Percentiles rank a stretch among this genome's conserved stretches.
These are phyloP conservation scores for Atalantia buxifolia DNA, from an alignment of 345 rosid species.

Conservation along the genomic window DNA sequence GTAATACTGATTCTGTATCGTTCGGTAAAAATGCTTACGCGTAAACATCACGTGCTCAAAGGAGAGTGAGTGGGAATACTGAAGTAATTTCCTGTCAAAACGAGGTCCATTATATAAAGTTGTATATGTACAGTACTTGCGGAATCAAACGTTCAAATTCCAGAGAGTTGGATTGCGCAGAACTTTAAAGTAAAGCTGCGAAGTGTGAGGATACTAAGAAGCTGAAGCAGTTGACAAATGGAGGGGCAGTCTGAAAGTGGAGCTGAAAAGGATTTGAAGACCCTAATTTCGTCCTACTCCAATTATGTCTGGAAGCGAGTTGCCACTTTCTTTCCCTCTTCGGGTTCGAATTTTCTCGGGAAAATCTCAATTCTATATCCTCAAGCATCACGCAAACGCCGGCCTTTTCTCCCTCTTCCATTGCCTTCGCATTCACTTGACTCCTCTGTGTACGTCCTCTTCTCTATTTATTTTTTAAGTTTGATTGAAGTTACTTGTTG, in stretches of 20 bases:
- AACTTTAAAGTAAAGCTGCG: not conserved
- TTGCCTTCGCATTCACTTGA: constrained; percentile 51
- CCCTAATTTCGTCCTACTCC: constrained; percentile 51
- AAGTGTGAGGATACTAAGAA: not conserved
- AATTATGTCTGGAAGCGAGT: constrained; percentile 48
- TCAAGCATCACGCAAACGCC: constrained; percentile 42
- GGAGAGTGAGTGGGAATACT: too few relatives aligned
- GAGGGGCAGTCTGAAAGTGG: constrained; percentile 24
- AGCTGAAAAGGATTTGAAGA: constrained; percentile 23
- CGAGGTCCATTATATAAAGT: too few relatives aligned
- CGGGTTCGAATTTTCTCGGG: constrained; percentile 33
- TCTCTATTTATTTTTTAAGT: not conserved
- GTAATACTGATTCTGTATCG: too few relatives aligned
- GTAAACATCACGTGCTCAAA: too few relatives aligned
- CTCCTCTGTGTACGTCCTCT: constrained; percentile 43
- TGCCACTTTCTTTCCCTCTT: constrained; percentile 35
- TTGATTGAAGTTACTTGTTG: not conserved
- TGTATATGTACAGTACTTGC: too few relatives aligned
- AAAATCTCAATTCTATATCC: constrained; percentile 52
- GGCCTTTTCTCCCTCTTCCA: constrained; percentile 53
- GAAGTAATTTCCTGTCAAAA: too few relatives aligned
- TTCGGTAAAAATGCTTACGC: too few relatives aligned
- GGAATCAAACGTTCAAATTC: not conserved
- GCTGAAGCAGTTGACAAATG: constrained; percentile 21
- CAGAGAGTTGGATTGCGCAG: not conserved